These are phyloP conservation scores for Aspergillus sclerotiicarbonarius DNA, from an alignment of 495 filamentous ascomycete genomes.

Conservation along the genomic window DNA sequence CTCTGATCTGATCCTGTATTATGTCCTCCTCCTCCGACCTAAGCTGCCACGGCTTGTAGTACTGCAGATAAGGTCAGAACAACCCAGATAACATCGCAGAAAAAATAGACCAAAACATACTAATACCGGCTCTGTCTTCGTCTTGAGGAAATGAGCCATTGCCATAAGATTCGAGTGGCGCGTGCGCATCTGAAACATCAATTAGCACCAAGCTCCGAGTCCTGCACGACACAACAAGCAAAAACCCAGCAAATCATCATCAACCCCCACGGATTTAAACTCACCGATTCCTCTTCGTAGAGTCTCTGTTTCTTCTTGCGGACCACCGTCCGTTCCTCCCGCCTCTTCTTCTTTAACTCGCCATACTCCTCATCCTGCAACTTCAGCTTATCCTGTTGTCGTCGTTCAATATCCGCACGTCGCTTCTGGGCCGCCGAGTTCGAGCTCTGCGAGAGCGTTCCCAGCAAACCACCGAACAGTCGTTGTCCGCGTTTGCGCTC, in stretches of 20 bases:
- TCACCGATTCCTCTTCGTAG: slow-evolving; percentile 76
- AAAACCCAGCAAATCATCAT: slow-evolving; percentile 1
- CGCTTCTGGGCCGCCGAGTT: slow-evolving; percentile 66
- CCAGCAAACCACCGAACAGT: slow-evolving; percentile 85
- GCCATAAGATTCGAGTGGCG: slow-evolving; percentile 71
- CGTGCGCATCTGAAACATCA: slow-evolving; percentile 65
- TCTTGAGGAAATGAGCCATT: slow-evolving; percentile 72
- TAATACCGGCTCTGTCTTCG: slow-evolving; percentile 69
- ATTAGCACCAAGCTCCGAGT: neutral
- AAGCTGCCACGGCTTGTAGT: slow-evolving; percentile 85
- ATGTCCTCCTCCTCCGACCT: slow-evolving; percentile 58
- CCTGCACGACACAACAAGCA: neutral
- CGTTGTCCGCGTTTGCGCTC: slow-evolving; percentile 86
- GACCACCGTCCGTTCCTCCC: slow-evolving; percentile 57
- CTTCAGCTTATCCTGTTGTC: slow-evolving; percentile 79
- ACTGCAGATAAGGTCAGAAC: slow-evolving; percentile 48
- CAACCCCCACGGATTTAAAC: slow-evolving; percentile 27
- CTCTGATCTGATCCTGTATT: slow-evolving; percentile 59
- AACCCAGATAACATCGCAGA: slow-evolving; percentile 6
- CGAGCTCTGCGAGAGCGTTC: slow-evolving; percentile 80
- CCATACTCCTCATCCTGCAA: slow-evolving; percentile 68
- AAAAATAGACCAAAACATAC: slow-evolving; percentile 50
- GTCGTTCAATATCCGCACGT: slow-evolving; percentile 84
- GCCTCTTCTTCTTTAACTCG: slow-evolving; percentile 62
- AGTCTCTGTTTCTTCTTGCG: slow-evolving; percentile 69